Conservation (phyloP, 1,284 basidiomycete species). For the Bondarzewia mesenterica region DNA sequence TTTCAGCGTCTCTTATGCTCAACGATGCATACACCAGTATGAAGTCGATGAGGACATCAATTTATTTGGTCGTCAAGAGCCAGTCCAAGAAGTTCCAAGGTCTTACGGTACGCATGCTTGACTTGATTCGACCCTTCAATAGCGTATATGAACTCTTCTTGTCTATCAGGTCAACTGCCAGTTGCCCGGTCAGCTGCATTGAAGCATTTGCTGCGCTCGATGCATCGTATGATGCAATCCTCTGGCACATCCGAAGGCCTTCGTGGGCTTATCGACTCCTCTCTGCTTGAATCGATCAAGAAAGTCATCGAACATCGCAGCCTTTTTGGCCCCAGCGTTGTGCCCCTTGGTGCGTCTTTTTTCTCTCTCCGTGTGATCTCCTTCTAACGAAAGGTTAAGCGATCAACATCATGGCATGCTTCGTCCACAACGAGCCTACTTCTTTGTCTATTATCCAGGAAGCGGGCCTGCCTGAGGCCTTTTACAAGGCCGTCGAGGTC, state of each 20-base stretch:
- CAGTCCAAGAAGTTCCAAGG: slow-evolving; percentile 41
- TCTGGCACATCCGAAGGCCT: slow-evolving; percentile 92
- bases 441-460: slow-evolving; percentile 92
- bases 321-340: slow-evolving; percentile 82
- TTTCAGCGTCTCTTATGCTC: neutral
- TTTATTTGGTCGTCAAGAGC: slow-evolving; percentile 37
- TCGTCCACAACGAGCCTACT: slow-evolving; percentile 98
- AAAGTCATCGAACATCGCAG: slow-evolving; percentile 79
- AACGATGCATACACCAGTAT: slow-evolving; percentile 39
- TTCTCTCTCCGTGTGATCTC: slow-evolving; percentile 1
- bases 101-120: slow-evolving; percentile 43
- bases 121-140: neutral
- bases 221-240: slow-evolving; percentile 95
- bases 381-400: slow-evolving; percentile 36
- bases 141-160: slow-evolving; percentile 3
- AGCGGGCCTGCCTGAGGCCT: slow-evolving; percentile 80
- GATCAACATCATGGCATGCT: slow-evolving; percentile 96
- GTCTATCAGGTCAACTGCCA: slow-evolving; percentile 47
- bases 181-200: slow-evolving; percentile 67
- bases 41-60: slow-evolving; percentile 66
- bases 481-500: slow-evolving; percentile 80
- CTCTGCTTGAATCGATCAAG: slow-evolving; percentile 81
- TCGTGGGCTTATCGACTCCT: slow-evolving; percentile 89
- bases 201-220: slow-evolving; percentile 87
- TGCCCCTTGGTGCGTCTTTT: slow-evolving; percentile 61